These are phyloP conservation scores for Clavariopsis aquatica DNA, from an alignment of 495 filamentous ascomycete species.

Conservation along the genomic window DNA sequence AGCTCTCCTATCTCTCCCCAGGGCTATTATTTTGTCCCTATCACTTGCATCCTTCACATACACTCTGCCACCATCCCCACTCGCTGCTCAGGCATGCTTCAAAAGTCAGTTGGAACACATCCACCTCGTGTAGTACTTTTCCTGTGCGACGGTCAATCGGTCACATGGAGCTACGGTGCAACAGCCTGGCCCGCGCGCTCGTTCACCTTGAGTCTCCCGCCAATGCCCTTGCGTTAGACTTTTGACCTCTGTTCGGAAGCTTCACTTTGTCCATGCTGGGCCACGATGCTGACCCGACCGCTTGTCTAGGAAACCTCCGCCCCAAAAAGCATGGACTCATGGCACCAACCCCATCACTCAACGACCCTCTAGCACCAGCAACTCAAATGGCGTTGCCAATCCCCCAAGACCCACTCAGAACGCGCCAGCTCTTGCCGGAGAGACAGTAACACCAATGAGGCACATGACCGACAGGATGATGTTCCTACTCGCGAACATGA, in stretches of 20 bases:
- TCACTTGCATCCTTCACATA: neutral
- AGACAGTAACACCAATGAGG: constrained; percentile 60
- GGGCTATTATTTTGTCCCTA: neutral
- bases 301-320: constrained; percentile 44
- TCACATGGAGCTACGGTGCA: constrained; percentile 37
- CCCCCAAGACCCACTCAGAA: constrained; percentile 38
- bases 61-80: neutral
- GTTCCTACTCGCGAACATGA: constrained; percentile 63
- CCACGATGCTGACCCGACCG: constrained; percentile 20
- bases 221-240: neutral
- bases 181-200: constrained; percentile 13
- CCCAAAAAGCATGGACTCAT: constrained; percentile 64
- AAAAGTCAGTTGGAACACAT: constrained; percentile 28
- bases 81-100: constrained; percentile 26
- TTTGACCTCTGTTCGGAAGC: neutral
- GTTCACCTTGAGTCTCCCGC: neutral
- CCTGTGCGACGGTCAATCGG: constrained; percentile 37
- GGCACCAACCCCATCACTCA: constrained; percentile 68
- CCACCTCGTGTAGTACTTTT: constrained; percentile 19
- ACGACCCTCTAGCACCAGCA: constrained; percentile 50
- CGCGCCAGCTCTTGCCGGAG: constrained; percentile 45
- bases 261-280: constrained; percentile 5
- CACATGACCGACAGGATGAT: constrained; percentile 67
- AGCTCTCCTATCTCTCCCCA: constrained; percentile 19
- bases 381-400: constrained; percentile 57